These are phyloP conservation scores for Acer campestre DNA, from an alignment of 345 rosid genomes.

Conservation along the genomic window DNA sequence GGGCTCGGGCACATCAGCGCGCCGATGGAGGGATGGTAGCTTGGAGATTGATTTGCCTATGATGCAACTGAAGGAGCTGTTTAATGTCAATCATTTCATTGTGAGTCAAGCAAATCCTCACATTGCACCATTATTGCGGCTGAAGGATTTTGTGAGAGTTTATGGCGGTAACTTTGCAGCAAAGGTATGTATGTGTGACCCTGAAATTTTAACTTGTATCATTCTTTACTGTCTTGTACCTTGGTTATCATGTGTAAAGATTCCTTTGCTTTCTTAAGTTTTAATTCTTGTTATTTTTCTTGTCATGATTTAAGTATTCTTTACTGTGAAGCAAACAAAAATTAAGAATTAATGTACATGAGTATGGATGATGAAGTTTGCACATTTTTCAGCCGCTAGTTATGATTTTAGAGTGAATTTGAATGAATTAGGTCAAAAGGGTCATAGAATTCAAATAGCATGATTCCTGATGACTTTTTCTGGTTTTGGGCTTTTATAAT, in stretches of 20 bases:
- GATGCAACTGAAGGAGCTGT: conserved; percentile 97
- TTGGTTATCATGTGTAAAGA: not conserved
- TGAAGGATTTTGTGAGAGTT: conserved; percentile 82
- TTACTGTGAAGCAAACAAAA: not conserved
- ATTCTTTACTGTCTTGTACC: not conserved
- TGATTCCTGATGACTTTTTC: not conserved
- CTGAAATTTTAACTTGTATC: not conserved
- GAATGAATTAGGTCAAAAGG: not conserved
- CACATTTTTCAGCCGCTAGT: not conserved
- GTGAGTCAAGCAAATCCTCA: conserved; percentile 99
- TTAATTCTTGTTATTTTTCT: not conserved
- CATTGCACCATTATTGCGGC: conserved; percentile 76
- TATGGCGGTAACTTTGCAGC: conserved; percentile 96
- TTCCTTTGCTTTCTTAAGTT: not conserved
- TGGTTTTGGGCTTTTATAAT: not conserved
- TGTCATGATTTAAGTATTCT: not conserved
- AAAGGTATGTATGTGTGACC: conserved; percentile 58
- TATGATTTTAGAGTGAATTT: not conserved
- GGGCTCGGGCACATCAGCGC: conserved; percentile 59
- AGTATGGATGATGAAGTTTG: not conserved
- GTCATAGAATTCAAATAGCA: not conserved
- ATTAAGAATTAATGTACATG: not conserved
- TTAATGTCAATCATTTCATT: conserved; percentile 95
- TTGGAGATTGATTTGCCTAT: conserved; percentile 96
- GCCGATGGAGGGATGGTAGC: conserved; percentile 99